Base-by-base conservation (phyloP, 768 basidiomycete species). In the Kwoniella botswanensis region DNA sequence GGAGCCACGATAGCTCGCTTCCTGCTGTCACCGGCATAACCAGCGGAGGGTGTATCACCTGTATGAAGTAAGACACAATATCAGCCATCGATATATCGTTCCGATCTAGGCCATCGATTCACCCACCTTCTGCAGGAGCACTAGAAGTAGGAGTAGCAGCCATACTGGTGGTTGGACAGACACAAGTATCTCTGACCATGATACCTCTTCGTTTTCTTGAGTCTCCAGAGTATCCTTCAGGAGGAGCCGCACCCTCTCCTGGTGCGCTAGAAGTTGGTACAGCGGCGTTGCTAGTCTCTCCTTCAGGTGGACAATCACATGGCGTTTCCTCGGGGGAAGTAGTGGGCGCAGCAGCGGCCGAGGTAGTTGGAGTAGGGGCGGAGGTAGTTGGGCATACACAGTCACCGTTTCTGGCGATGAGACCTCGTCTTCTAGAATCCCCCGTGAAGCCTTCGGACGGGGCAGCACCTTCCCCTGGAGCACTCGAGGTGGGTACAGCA, bases 311-410 rank as follows among this genome's bases (percentile, higher is more conserved):
- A 53, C 68, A 70, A 13, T 55, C 63, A 35, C 68, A 70, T 13
- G 68, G 60, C 22, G 15, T 41, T 6, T 53, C 29, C 41, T 65
- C 54, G 22, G 64, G 17, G 18, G 64, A 6, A 50, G 46, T 12
- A 50, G 46, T 18, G 46, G 46, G 46, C 17, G 18, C 46, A 50
- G 46, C 46, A 50, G 46, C 46, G 46, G 46, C 46, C 46, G 12
- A 35, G 35, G 35, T 35, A 35, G 35, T 35, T 35, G 35, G 35
- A 35, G 35, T 9, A 12, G 62, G n/a, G 24, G 61, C 35, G 7
- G 61, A 43, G 22, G 57, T 46, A n/a, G 65, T 43, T 13, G 54
- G 41, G 44, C 68, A 70, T 35, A 56, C 68, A 56, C 68, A 70
- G 15, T 67, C 65, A 50, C 55, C 64, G 41, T 54, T 54, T 67